A percentile compares a stretch with the other conserved stretches of the same genome.
phyloP scores from a whole-genome alignment of 371 early-diverging fungal species.

The Mortierella sp. region DNA sequence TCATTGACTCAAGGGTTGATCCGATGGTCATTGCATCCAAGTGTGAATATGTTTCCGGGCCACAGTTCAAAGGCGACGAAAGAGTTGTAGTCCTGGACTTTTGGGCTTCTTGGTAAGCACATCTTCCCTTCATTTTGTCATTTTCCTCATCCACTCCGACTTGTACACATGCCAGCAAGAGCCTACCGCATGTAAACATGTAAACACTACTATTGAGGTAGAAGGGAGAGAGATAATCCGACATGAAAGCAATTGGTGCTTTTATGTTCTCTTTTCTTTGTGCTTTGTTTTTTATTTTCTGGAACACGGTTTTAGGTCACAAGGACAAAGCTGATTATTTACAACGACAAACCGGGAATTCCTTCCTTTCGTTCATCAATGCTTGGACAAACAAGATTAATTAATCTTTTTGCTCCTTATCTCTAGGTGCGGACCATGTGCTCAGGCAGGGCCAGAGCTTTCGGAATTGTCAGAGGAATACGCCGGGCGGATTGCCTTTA shows the following conservation, averaged over 20 bases:
- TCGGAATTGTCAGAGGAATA: conserved; percentile 52
- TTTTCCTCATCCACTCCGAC: neutral
- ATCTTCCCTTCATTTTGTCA: neutral
- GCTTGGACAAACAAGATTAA: neutral
- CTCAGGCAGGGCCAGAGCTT: conserved; percentile 44
- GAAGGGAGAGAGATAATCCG: no score
- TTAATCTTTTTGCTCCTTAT: neutral
- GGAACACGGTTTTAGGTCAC: neutral
- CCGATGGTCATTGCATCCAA: conserved; percentile 24
- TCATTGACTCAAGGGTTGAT: conserved; percentile 37
- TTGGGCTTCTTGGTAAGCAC: conserved; percentile 53
- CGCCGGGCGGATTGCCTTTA: conserved; percentile 35
- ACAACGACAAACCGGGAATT: no score
- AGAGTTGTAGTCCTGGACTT: conserved; percentile 51
- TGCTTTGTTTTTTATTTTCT: no score
- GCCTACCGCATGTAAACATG: no score
- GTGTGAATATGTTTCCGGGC: conserved; percentile 38
- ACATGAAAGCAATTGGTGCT: neutral
- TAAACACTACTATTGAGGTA: no score
- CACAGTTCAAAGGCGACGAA: conserved; percentile 23
- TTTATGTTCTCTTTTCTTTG: no score
- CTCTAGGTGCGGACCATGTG: conserved; percentile 47
- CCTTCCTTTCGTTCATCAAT: no score
- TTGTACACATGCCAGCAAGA: neutral
- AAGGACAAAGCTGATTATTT: neutral